A percentile compares a stretch with the other conserved stretches of the same genome.
These are phyloP conservation scores for Phylloporus sp. DNA, from an alignment of 1,284 basidiomycete species.

Conservation along the genomic window DNA sequence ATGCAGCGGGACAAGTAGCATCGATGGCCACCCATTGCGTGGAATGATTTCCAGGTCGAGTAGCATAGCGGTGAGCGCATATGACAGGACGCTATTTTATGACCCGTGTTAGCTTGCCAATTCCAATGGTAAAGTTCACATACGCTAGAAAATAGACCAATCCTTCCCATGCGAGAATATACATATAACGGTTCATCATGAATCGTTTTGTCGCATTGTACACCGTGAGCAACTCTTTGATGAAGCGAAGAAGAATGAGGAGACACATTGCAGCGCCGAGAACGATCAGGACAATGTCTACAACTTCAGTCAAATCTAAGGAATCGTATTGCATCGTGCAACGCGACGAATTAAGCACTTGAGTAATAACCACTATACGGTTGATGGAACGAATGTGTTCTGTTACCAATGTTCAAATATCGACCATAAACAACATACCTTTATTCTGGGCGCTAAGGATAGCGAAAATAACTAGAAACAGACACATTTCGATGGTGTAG, in stretches of 20 bases:
- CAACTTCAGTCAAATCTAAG: not conserved
- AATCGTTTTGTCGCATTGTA: not conserved
- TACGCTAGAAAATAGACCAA: slow-evolving; percentile 9
- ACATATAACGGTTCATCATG: not conserved
- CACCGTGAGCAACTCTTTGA: not conserved
- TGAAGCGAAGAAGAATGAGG: not conserved
- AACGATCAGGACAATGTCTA: not conserved
- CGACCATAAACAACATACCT: not conserved
- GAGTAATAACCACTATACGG: not conserved
- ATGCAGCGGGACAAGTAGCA: too few species aligned
- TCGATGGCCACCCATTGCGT: too few species aligned
- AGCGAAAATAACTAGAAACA: not conserved
- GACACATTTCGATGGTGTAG: not conserved
- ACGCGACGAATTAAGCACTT: not conserved
- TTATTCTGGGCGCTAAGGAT: not conserved
- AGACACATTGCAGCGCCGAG: not conserved
- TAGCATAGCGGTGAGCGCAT: too few species aligned
- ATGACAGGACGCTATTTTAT: too few species aligned
- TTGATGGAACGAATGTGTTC: too few species aligned
- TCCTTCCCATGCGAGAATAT: slow-evolving; percentile 5
- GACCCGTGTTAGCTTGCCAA: too few species aligned
- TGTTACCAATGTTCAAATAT: too few species aligned
- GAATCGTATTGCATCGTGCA: not conserved
- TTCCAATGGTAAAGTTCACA: too few species aligned
- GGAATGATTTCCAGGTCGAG: too few species aligned